Base-by-base conservation (phyloP, 305 asterid genomes). In the Plantago coronopus region DNA sequence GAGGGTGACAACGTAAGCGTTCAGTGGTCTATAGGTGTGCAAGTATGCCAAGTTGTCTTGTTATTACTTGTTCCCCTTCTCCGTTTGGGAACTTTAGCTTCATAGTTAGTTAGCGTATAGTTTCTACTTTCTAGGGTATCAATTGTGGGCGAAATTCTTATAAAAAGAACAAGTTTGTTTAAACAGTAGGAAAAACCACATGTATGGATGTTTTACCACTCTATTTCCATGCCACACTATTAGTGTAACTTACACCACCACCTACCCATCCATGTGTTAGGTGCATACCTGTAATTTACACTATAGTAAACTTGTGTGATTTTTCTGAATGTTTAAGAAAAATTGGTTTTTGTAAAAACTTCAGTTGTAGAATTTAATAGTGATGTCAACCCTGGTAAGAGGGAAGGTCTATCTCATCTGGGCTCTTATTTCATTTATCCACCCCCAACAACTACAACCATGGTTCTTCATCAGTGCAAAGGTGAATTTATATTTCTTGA, bases 391-490 rank as follows among this genome's bases (percentile, higher is more conserved):
- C 76, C 70, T 76, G 76, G 67, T 79, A 63, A 70, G 86, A 54
- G 79, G 77, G 59, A 38, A 59, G 20, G 44, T 31, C 44, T 51
- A 57, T 64, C 70, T 54, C 60, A 31, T 62, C 13, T 67, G 56
- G 44, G 43, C 29, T 47, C 57, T 66, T 67, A 18, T 72, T 63
- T 58, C 73, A 21, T 66, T 50, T 56, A 64, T 68, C 45, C 58
- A 38, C 67, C 74, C 46, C 59, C 61, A 62, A 69, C 69, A 57
- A 68, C 78, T 69, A 70, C 67, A 51, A 81, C 77, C 79, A 62
- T 64, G 80, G 79, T 68, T 79, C 79, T 72, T 76, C 84, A 75
- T 78, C 68, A 75, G 74, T 72, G 75, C 80, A 78, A 90, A 85
- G 90, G 84, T 78, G 76, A 78, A 76, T 68, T 47, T 38, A 2